A percentile compares a stretch with the other conserved stretches of the same genome.
Evolutionary conservation across 768 basidiomycete species (phyloP).

Genomic region (Strobilomyces confusus): DNA sequence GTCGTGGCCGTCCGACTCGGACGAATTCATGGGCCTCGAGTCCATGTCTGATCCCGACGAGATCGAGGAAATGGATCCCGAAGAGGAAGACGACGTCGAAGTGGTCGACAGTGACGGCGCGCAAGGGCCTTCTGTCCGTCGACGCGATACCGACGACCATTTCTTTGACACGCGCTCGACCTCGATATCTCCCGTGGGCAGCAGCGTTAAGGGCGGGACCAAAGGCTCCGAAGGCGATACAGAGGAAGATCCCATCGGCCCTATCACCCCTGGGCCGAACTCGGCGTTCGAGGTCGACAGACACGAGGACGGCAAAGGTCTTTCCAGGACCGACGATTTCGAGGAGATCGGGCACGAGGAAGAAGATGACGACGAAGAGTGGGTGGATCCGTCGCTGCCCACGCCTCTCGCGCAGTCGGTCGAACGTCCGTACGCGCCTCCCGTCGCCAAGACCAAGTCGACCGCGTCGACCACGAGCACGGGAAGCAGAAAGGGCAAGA

Average conservation of each 20-base stretch:
- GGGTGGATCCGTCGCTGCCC: constrained; percentile 65
- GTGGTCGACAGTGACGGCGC: constrained; percentile 24
- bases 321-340: constrained; percentile 28
- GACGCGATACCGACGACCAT: constrained; percentile 40
- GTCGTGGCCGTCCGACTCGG: constrained; percentile 71
- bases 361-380: constrained; percentile 46
- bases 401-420: constrained; percentile 29
- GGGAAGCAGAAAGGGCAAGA: constrained; percentile 27
- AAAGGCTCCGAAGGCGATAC: constrained; percentile 60
- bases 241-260: constrained; percentile 68
- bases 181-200: constrained; percentile 40
- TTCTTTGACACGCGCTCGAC: constrained; percentile 53
- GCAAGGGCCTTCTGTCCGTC: constrained; percentile 27
- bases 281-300: constrained; percentile 26
- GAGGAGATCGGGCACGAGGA: constrained; percentile 28
- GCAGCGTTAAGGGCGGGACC: constrained; percentile 32
- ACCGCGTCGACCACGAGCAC: constrained; percentile 26
- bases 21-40: constrained; percentile 71
- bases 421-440: constrained; percentile 26
- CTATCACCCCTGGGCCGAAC: constrained; percentile 63
- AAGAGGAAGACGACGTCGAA: constrained; percentile 44
- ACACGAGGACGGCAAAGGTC: constrained; percentile 20
- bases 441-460: constrained; percentile 24
- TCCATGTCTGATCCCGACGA: constrained; percentile 79
- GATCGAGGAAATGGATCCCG: constrained; percentile 58